Evolutionary conservation across 164 flowering plant genomes (phyloP), one percentile per base, ranked within the genome.

Genomic region (Chimonanthus salicifolius): DNA sequence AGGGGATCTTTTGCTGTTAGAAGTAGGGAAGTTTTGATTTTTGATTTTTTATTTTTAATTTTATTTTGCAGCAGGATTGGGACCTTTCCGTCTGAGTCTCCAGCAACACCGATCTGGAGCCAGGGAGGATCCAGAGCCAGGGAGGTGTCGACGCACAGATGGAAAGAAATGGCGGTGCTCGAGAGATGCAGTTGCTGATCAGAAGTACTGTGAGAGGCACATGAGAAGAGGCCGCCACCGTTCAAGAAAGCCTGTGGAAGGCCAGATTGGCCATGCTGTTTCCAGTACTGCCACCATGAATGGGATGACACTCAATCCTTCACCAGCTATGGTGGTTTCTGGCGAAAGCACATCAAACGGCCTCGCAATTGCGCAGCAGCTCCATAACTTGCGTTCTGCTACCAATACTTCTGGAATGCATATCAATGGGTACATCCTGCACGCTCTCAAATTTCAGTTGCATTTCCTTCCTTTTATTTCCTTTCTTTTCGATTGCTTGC

Each of bases 241-340:
- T 94, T 92, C 99, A 92, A 94, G 99, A 95, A 95, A 93, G 99
- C 97, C 91, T 93, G 98, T 95, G 97, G 98, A 91, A 93, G 91
- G 91, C 87, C 97, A 87, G 70, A 77, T 84, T 75, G 94, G 90
- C 92, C 90, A 88, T 74, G 80, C 91, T 77, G 80, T 77, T 76
- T 72, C 90, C 71, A 88, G 83, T 69, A 54, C 88, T 71, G 75
- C 89, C 78, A 70, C 70, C 6, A 20, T 43, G 74, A 76, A 79
- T 68, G 65, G 77, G 88, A 33, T n/a, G 62, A 72, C 71, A 74
- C 82, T 49, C 68, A 33, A 33, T 33, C 33, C 90, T 45, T 78
- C 87, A 18, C 58, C 87, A 21, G 73, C 82, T 18, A 58, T 83
- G 6, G 83, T 76, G 76, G 83, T 79, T 15, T 64, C 83, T 20